Conservation (phyloP, 1,284 basidiomycete genomes). For the Ganoderma leucocontextum region DNA sequence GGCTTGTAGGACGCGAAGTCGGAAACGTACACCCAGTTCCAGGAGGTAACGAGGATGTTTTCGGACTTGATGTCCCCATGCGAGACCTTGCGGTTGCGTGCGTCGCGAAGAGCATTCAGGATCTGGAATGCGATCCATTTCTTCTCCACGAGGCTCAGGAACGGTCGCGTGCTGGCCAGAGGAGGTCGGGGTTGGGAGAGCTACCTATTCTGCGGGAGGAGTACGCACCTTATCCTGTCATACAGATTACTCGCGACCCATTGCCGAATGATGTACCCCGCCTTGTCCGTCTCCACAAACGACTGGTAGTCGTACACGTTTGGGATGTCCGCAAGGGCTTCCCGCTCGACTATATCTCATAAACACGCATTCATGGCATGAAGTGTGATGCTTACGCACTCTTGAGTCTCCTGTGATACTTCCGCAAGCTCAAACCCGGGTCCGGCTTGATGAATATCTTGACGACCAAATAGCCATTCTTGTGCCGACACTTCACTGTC, state of each 20-base stretch:
- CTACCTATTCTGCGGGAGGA: not conserved
- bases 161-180: constrained; percentile 86
- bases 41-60: constrained; percentile 96
- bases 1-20: constrained; percentile 99
- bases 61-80: constrained; percentile 99
- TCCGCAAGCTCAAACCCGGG: constrained; percentile 65
- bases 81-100: constrained; percentile 83
- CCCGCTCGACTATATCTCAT: constrained; percentile 74
- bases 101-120: constrained; percentile 85
- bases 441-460: constrained; percentile 88
- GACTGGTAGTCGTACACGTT: constrained; percentile 93
- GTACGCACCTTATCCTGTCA: constrained; percentile 91
- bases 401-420: constrained; percentile 71
- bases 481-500: constrained; percentile 83
- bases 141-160: constrained; percentile 92
- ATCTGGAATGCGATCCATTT: constrained; percentile 98
- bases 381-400: constrained; percentile 48
- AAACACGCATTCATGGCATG: constrained; percentile 2
- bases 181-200: not conserved
- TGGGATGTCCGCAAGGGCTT: constrained; percentile 83
- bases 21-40: constrained; percentile 94
- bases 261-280: constrained; percentile 94
- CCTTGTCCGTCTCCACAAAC: constrained; percentile 95
- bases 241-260: constrained; percentile 97
- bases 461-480: constrained; percentile 75